phyloP scores from a whole-genome alignment of 192 early-diverging fungal genomes.

The Coemansia sp. region DNA sequence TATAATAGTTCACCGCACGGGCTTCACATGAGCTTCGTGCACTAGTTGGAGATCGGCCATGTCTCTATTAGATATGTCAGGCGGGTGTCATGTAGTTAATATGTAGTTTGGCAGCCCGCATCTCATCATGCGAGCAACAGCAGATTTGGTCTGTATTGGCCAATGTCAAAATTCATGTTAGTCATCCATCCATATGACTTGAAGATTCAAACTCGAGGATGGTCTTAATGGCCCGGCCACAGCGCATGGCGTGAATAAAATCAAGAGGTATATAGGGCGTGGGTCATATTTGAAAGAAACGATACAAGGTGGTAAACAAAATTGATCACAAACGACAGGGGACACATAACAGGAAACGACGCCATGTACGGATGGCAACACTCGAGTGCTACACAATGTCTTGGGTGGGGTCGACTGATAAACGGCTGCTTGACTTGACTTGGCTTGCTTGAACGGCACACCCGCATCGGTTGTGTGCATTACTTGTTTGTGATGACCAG shows the following conservation, averaged over 20 bases:
- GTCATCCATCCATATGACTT: neutral
- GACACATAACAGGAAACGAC: neutral
- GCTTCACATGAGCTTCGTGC: neutral
- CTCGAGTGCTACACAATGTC: neutral
- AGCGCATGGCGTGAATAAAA: too few relatives aligned
- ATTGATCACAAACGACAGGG: neutral
- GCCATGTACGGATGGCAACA: neutral
- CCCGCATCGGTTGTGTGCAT: neutral
- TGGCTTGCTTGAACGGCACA: slow-evolving; percentile 14
- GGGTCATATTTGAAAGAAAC: neutral
- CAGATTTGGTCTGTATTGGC: neutral
- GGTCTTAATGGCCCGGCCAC: neutral
- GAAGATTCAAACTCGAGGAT: neutral
- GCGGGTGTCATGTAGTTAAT: neutral
- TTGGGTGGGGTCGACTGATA: neutral
- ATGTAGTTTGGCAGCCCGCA: neutral
- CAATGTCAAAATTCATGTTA: too few relatives aligned
- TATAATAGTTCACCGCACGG: neutral
- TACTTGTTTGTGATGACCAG: slow-evolving; percentile 53
- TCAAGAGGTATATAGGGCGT: neutral
- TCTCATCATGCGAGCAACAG: neutral
- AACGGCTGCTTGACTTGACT: slow-evolving; percentile 8
- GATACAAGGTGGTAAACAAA: neutral
- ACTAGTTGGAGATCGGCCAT: neutral
- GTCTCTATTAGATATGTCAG: neutral